phyloP scores from a whole-genome alignment of 148 eudicot genomes.

The Arbutus unedo region DNA sequence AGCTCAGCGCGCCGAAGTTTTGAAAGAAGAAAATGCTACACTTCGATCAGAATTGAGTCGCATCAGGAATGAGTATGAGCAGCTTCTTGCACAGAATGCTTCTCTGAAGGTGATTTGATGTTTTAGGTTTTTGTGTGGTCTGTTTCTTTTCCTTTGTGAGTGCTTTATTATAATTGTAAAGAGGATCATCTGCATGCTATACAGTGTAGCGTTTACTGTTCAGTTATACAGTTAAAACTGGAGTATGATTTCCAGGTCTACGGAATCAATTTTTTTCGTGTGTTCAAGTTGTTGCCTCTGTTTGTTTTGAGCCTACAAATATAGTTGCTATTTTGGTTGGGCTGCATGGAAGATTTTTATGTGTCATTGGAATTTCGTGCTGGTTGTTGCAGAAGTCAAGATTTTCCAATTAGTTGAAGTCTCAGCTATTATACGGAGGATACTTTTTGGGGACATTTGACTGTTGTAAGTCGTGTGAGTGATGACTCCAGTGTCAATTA shows the following conservation, averaged over 20 bases:
- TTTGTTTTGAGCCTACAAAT: neutral
- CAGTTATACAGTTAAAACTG: neutral
- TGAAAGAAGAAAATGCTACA: constrained; percentile 74
- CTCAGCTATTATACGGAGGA: too few species aligned
- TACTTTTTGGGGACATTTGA: neutral
- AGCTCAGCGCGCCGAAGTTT: constrained; percentile 77
- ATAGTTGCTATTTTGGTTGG: neutral
- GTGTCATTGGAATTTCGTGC: neutral
- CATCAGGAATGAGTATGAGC: constrained; percentile 65
- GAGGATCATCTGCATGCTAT: neutral
- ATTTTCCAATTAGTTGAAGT: neutral
- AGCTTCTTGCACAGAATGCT: constrained; percentile 63
- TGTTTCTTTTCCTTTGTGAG: neutral
- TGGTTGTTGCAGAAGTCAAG: constrained; percentile 2
- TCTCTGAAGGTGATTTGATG: constrained; percentile 57
- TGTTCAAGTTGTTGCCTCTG: neutral
- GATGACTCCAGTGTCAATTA: neutral
- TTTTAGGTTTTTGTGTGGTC: neutral
- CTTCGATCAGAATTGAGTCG: constrained; percentile 74
- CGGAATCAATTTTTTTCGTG: neutral
- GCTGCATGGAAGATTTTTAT: neutral
- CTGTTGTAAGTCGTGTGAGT: neutral
- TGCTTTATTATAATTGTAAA: neutral
- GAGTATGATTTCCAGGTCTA: neutral
- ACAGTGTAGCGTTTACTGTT: neutral